Base-by-base conservation (phyloP, 306 rosid genomes). In the Vicia sativa region DNA sequence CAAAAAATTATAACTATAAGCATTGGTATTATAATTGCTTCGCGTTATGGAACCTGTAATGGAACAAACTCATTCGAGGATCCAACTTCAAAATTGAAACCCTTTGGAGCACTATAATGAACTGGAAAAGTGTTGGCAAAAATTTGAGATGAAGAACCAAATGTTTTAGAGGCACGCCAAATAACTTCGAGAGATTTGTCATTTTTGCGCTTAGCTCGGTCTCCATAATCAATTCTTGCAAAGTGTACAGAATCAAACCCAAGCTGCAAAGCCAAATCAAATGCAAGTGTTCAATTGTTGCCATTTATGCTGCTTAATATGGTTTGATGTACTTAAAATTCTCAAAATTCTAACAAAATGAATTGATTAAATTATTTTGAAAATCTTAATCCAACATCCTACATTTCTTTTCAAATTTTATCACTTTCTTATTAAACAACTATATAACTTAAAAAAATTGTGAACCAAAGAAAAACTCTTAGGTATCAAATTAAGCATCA, bases 181-280 rank as follows among this genome's bases (percentile, higher is more conserved):
- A 92, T 80, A 65, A 92, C 96, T 84, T 92, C 98, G 43, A 92
- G 95, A 38, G 96, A 74, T 56, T 92, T 92, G 3, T 87, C 87
- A 41, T 1, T 75, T 77, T 74, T 89, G 41, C 98, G 86, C 66
- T 81, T 76, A 25, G 83, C 91, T 80, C 95, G 81, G 66, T 92
- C 98, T 70, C 86, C 93, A 72, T 82, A 89, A 79, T 92, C 98
- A 79, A 92, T 80, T 68, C 98, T 84, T 12, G 98, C 98, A 38
- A 92, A 92, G 81, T 92, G 98, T 7, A 92, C 84, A 6, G 98
- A 92, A 39, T 92, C 98, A 77, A 92, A 92, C 10, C 98, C 98
- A 39, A 89, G 76, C 98, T 92, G 87, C 77, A 79, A 29, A 53
- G 39, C 12, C 54, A 78, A 15, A 14, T 7, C 9, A 35, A 79